Percentiles rank a stretch among this genome's conserved stretches.
Evolutionary conservation across 2,329 filamentous ascomycete genomes (phyloP).

Genomic region (Trichoderma sp.): DNA sequence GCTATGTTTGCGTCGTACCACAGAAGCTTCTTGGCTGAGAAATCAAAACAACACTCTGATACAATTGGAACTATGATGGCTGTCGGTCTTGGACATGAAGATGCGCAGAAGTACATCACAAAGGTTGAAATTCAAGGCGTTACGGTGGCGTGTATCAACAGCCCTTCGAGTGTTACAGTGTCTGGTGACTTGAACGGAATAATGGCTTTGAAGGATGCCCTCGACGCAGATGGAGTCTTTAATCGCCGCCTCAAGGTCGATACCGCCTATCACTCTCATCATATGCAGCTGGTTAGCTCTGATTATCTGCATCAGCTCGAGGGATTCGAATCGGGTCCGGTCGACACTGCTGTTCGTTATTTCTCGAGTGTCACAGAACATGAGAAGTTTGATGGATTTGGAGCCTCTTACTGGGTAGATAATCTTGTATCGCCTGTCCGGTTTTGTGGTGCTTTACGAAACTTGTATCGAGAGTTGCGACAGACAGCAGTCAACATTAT

Average conservation of each 20-base stretch:
- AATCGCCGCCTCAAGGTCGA: constrained; percentile 25
- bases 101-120: constrained; percentile 11
- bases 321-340: not conserved
- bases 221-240: constrained; percentile 34
- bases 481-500: not conserved
- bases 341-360: not conserved
- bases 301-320: not conserved
- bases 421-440: constrained; percentile 30
- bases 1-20: constrained; percentile 33
- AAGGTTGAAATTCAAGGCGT: not conserved
- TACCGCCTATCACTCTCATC: constrained; percentile 24
- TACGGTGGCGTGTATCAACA: constrained; percentile 38
- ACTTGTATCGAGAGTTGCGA: not conserved
- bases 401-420: constrained; percentile 26
- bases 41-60: constrained; percentile 16
- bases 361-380: not conserved
- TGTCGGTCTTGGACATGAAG: constrained; percentile 28
- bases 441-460: constrained; percentile 31
- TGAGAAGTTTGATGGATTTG: constrained; percentile 17
- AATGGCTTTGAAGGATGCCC: constrained; percentile 29
- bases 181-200: constrained; percentile 37
- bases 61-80: constrained; percentile 32
- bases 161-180: constrained; percentile 38
- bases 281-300: constrained; percentile 4
- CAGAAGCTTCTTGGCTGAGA: constrained; percentile 27